Evolutionary conservation across 495 filamentous ascomycete species (phyloP), one percentile per base, ranked within the genome.

Genomic region (Ramalina peruviana): DNA sequence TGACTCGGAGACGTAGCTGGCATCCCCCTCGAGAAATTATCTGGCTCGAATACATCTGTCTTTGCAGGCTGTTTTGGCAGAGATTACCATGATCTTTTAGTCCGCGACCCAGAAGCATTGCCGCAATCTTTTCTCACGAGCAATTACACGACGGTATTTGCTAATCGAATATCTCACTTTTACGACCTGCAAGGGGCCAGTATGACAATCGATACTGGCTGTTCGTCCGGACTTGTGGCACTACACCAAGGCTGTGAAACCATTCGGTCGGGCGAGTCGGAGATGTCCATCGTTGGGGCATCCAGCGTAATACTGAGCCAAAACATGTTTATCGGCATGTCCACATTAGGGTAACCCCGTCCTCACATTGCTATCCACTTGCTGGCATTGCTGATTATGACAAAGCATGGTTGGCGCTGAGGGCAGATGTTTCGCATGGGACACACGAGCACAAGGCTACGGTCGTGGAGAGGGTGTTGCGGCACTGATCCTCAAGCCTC

Each of bases 131-230:
- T 27, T 12, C 36, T 38, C 23, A 44, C 33, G 6, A 49, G 50
- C 9, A 21, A 37, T 12, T 23, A 33, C 10, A 10, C 23, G 1
- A 33, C 48, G 1, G 25, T 51, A 23, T 17, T 51, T 7, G 36
- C 52, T 3, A 43, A 42, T 19, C 47, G 51, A 1, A 37, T 58
- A 3, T 92, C 88, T 58, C 82, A 82, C 59, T 82, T 84, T 57
- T 86, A 90, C 61, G 85, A 86, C 44, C 87, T 93, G 60, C 80
- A 77, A 51, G 88, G 88, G 0, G 87, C 54, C 7, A 44, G 37
- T 12, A 42, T 43, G 26, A 49, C 12, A n/a, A 36, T 44, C 12
- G 46, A 40, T 17, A 44, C 46, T 11, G 43, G 55, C 12, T 51
- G 53, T 58, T 66, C 67, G 1, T 61, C 59, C 3, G 58, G 53